Conservation (phyloP, 306 rosid species). For the Prunus mume region DNA sequence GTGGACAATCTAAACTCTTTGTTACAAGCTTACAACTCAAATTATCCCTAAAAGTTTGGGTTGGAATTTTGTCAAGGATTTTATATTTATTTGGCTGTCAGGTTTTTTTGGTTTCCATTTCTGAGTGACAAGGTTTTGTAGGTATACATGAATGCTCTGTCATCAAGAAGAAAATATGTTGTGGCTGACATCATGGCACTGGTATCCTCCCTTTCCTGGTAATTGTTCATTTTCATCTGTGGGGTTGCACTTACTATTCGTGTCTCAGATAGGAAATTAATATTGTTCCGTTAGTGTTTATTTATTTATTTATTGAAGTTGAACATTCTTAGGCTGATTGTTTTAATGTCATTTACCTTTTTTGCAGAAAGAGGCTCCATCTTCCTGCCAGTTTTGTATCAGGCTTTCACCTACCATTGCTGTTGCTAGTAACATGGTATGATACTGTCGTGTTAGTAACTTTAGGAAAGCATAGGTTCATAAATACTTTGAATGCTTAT, state of each 20-base stretch:
- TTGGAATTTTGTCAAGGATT: background rate
- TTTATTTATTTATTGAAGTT: background rate
- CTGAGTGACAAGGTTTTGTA: slow-evolving; percentile 40
- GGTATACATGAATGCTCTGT: slow-evolving; percentile 58
- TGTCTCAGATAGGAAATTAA: slow-evolving; percentile 1
- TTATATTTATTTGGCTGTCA: background rate
- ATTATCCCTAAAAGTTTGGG: background rate
- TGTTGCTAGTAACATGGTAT: slow-evolving; percentile 76
- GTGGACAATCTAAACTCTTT: background rate
- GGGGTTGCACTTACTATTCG: background rate
- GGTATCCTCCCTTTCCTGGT: slow-evolving; percentile 75
- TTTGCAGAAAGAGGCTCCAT: slow-evolving; percentile 61
- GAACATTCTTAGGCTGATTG: slow-evolving; percentile 19
- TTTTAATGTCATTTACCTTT: slow-evolving; percentile 27
- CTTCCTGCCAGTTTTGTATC: slow-evolving; percentile 72
- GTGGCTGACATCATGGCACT: slow-evolving; percentile 54
- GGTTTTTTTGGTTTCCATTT: slow-evolving; percentile 16
- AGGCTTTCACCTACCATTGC: slow-evolving; percentile 64
- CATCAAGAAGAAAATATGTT: slow-evolving; percentile 42
- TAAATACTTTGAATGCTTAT: slow-evolving; percentile 6
- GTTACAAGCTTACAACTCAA: background rate
- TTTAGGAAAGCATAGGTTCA: slow-evolving; percentile 6
- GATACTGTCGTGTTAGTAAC: slow-evolving; percentile 10
- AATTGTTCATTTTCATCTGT: slow-evolving; percentile 36
- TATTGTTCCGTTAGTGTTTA: background rate